Conservation (phyloP, 768 basidiomycete genomes). For the Amanita molliuscula region DNA sequence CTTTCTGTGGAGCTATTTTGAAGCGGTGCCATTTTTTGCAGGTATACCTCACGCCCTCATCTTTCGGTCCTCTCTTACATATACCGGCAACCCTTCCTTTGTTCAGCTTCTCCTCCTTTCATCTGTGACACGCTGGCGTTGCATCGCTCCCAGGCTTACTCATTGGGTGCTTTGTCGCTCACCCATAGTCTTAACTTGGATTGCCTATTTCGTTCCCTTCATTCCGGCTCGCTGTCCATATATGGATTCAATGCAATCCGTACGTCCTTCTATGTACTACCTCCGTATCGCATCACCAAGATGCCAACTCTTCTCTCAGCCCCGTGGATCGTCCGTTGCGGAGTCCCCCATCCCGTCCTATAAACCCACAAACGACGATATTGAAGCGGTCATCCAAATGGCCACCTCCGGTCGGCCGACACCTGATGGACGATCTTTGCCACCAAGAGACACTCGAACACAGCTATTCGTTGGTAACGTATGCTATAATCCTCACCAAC, state of each 20-base stretch:
- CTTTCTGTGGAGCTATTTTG: slow-evolving; percentile 9
- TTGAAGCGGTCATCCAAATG: slow-evolving; percentile 86
- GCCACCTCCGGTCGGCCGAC: slow-evolving; percentile 67
- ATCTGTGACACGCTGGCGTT: slow-evolving; percentile 5
- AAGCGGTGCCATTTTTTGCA: slow-evolving; percentile 8
- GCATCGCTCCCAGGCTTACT: background rate
- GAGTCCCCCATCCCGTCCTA: slow-evolving; percentile 9
- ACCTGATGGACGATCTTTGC: slow-evolving; percentile 32
- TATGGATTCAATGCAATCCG: slow-evolving; percentile 5
- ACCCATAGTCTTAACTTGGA: background rate
- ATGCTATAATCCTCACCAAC: slow-evolving; percentile 17
- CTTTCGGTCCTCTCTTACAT: slow-evolving; percentile 1
- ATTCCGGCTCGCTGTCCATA: background rate
- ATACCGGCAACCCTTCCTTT: background rate
- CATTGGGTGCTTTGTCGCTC: slow-evolving; percentile 1
- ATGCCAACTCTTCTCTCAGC: background rate
- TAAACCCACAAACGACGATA: slow-evolving; percentile 66
- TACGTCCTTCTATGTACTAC: slow-evolving; percentile 5
- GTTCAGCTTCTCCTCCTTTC: background rate
- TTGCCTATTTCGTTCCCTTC: background rate
- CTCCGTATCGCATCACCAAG: background rate
- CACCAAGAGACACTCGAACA: slow-evolving; percentile 77
- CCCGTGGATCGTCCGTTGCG: slow-evolving; percentile 3
- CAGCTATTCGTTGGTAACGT: slow-evolving; percentile 97
- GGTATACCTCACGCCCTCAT: slow-evolving; percentile 4